Percentiles rank a stretch among this genome's conserved stretches.
Conservation (phyloP, 352 stramenopile genomes). For the Saprolegnia diclina region DNA sequence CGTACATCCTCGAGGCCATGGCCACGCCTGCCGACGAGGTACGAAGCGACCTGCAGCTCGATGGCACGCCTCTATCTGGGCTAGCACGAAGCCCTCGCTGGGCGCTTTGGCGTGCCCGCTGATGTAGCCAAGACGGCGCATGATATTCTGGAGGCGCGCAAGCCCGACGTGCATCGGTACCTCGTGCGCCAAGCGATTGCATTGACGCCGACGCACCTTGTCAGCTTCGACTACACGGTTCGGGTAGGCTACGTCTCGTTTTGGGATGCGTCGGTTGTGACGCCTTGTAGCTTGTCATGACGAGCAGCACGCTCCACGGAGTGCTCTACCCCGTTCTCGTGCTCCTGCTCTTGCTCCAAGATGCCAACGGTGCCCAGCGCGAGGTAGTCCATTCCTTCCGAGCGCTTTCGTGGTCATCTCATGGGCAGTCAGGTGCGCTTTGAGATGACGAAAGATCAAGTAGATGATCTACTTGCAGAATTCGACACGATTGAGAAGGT, state of each 20-base stretch:
- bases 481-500: constrained; percentile 26
- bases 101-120: background rate
- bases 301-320: constrained; percentile 22
- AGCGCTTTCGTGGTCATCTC: background rate
- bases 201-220: constrained; percentile 4
- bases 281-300: constrained; percentile 13
- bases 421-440: constrained; percentile 2
- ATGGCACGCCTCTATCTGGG: background rate
- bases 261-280: background rate
- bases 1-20: constrained; percentile 15
- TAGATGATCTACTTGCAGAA: constrained; percentile 5
- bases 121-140: constrained; percentile 1
- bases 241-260: constrained; percentile 1
- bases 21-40: constrained; percentile 5
- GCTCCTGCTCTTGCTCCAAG: background rate
- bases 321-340: constrained; percentile 13
- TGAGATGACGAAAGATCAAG: constrained; percentile 13
- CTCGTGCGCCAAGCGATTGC: constrained; percentile 18
- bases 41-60: background rate
- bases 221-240: constrained; percentile 26
- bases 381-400: background rate
- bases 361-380: background rate
- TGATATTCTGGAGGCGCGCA: constrained; percentile 12
- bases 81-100: constrained; percentile 8
- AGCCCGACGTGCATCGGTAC: constrained; percentile 22